Conservation (phyloP, 306 rosid species). For the Luffa aegyptiaca region DNA sequence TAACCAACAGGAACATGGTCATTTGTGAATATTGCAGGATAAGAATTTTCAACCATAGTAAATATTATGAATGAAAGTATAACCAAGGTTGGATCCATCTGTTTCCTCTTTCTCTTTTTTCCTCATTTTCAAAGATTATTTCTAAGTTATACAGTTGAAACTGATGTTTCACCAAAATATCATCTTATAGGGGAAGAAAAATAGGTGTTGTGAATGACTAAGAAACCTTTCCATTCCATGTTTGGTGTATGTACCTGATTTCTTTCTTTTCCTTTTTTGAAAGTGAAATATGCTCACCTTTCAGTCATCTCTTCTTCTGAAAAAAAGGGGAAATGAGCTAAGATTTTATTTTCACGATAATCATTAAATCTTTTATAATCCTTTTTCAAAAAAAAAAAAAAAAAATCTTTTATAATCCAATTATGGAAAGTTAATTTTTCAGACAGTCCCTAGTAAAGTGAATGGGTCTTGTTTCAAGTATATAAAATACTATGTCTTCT, state of each 20-base stretch:
- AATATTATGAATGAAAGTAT: slow-evolving; percentile 5
- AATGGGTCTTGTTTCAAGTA: not conserved
- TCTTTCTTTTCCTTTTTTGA: not conserved
- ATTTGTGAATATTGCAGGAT: slow-evolving; percentile 13
- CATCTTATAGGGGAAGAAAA: slow-evolving; percentile 3
- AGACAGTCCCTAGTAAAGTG: not conserved
- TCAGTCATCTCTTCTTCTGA: not conserved
- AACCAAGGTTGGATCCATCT: slow-evolving; percentile 8
- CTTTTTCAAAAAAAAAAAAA: too few species aligned
- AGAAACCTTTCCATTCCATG: slow-evolving; percentile 8
- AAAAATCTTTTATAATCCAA: not conserved
- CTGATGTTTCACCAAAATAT: slow-evolving; percentile 9
- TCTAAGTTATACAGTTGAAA: slow-evolving; percentile 7
- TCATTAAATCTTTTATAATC: not conserved
- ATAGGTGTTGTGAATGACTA: slow-evolving; percentile 8
- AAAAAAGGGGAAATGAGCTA: not conserved
- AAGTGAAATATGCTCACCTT: not conserved
- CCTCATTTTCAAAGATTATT: slow-evolving; percentile 6
- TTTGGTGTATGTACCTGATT: not conserved
- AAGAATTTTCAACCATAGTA: slow-evolving; percentile 2
- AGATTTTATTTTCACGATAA: not conserved
- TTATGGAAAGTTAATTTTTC: not conserved
- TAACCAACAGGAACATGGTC: not conserved
- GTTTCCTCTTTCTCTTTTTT: not conserved
- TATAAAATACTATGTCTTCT: not conserved